Evolutionary conservation across 768 basidiomycete genomes (phyloP).

Genomic region (Tephrocybe rancida): DNA sequence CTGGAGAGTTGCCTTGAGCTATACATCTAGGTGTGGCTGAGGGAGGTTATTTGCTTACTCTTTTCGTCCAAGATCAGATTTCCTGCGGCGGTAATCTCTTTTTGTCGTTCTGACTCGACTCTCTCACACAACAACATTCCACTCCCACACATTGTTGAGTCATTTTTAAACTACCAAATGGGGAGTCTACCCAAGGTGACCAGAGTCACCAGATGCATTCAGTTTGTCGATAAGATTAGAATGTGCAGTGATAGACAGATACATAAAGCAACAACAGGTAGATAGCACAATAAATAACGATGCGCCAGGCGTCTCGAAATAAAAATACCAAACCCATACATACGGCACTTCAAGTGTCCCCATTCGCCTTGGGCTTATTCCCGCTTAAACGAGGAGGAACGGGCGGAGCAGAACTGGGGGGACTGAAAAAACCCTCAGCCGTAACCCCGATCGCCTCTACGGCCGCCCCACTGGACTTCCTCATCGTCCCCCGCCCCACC

Average conservation of each 20-base stretch:
- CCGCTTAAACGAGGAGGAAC: slow-evolving; percentile 30
- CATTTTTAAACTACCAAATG: not conserved
- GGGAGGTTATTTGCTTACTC: slow-evolving; percentile 3
- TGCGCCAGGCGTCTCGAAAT: not conserved
- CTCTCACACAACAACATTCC: slow-evolving; percentile 2
- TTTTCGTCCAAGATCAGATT: slow-evolving; percentile 15
- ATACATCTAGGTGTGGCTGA: not conserved
- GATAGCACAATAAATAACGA: not conserved
- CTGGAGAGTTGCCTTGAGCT: no score
- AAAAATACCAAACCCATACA: not conserved
- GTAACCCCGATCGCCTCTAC: slow-evolving; percentile 79
- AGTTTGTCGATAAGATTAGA: not conserved
- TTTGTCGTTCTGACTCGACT: slow-evolving; percentile 17
- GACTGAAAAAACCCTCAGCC: slow-evolving; percentile 75
- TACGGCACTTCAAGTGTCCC: no score
- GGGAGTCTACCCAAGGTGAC: no score
- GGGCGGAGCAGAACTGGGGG: slow-evolving; percentile 45
- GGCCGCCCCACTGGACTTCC: slow-evolving; percentile 68
- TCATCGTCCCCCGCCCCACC: slow-evolving; percentile 61
- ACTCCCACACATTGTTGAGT: not conserved
- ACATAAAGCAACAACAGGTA: not conserved
- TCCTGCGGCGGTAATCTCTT: not conserved
- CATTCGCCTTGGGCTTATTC: no score
- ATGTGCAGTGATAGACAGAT: not conserved
- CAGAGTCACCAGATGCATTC: not conserved